phyloP scores from a whole-genome alignment of 1,284 basidiomycete genomes.

The Gymnopus androsaceus region DNA sequence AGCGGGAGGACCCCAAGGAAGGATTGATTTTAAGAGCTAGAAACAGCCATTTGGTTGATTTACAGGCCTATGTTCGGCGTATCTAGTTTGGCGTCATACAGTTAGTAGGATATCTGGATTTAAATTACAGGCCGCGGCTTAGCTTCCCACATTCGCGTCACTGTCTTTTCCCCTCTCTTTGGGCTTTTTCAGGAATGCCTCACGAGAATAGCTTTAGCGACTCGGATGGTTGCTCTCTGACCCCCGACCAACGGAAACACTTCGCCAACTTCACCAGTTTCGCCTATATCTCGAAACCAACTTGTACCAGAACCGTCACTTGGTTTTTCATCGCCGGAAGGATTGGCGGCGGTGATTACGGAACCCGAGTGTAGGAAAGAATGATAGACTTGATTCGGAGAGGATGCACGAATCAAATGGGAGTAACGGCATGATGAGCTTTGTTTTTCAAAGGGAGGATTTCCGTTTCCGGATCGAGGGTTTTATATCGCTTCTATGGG shows the following conservation, averaged over 20 bases:
- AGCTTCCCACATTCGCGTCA: no score
- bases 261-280: conserved; percentile 18
- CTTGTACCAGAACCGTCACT: conserved; percentile 2
- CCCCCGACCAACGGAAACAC: conserved; percentile 39
- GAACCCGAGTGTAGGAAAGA: conserved; percentile 73
- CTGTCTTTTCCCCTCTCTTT: no score
- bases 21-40: no score
- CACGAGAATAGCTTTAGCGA: conserved; percentile 54
- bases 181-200: no score
- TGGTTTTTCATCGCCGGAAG: conserved; percentile 59
- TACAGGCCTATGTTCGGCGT: no score
- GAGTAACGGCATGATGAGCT: conserved; percentile 71
- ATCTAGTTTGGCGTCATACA: no score
- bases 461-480: conserved; percentile 90
- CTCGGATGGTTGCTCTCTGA: conserved; percentile 48
- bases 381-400: conserved; percentile 77
- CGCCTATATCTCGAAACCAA: conserved; percentile 8
- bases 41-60: no score
- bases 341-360: conserved; percentile 74
- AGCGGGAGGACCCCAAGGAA: no score
- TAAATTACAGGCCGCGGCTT: no score
- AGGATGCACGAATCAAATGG: conserved; percentile 81
- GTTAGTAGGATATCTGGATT: no score
- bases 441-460: conserved; percentile 72
- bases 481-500: conserved; percentile 81